Evolutionary conservation across 257 asterid species (phyloP).

Genomic region (Forsythia suspensa): DNA sequence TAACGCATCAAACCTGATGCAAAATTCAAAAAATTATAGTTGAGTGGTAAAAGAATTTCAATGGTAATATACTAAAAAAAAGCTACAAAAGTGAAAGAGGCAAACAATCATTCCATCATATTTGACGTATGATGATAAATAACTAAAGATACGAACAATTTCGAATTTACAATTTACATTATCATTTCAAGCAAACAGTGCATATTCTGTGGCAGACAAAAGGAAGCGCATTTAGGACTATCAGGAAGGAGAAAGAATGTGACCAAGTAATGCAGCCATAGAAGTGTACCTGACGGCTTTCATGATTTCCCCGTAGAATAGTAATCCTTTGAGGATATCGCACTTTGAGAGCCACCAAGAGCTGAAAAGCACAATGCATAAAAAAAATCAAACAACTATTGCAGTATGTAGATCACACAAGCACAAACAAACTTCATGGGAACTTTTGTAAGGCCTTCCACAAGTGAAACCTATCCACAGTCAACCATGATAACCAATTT

Average conservation of each 20-base stretch:
- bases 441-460: not conserved
- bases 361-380: constrained; percentile 25
- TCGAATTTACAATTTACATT: not conserved
- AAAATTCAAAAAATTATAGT: not conserved
- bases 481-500: not conserved
- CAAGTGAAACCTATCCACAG: not conserved
- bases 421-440: not conserved
- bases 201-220: not conserved
- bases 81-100: not conserved
- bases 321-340: constrained; percentile 51
- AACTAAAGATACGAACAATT: not conserved
- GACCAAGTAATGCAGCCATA: not conserved
- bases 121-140: not conserved
- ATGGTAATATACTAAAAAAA: no score
- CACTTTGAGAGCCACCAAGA: constrained; percentile 54
- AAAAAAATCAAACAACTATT: not conserved
- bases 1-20: not conserved
- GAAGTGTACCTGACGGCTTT: constrained; percentile 62
- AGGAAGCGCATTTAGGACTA: not conserved
- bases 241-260: not conserved
- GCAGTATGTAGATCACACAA: not conserved
- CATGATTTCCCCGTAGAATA: constrained; percentile 80
- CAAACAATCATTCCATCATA: not conserved
- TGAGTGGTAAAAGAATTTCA: not conserved
- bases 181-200: not conserved